A percentile compares a stretch with the other conserved stretches of the same genome.
phyloP scores from a whole-genome alignment of 441 rosid genomes.

The Syzygium syzygioides region DNA sequence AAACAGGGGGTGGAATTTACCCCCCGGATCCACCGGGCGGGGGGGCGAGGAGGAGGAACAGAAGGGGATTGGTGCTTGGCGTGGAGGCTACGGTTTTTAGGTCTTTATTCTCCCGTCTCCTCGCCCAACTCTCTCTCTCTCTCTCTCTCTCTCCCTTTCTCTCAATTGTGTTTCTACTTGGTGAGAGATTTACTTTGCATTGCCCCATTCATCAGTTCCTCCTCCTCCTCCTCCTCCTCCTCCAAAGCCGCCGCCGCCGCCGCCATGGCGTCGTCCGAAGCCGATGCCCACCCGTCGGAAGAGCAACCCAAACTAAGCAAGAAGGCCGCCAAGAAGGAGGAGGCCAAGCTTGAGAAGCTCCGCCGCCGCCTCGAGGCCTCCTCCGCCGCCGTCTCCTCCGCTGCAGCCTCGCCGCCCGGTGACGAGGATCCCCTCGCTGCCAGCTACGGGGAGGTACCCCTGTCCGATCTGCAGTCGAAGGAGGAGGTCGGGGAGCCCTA shows the following conservation, averaged over 20 bases:
- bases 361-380: constrained; percentile 64
- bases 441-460: constrained; percentile 66
- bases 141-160: no score
- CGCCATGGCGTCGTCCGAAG: neutral
- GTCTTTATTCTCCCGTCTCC: neutral
- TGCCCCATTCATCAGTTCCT: no score
- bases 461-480: constrained; percentile 51
- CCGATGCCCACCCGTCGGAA: neutral
- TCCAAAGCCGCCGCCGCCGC: neutral
- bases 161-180: no score
- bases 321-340: constrained; percentile 85
- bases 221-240: neutral
- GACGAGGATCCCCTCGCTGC: constrained; percentile 36
- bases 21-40: neutral
- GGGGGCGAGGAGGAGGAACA: accelerated
- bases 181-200: no score
- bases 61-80: neutral
- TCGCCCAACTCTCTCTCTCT: neutral
- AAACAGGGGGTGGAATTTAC: neutral
- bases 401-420: neutral
- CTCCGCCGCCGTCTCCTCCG: constrained; percentile 8
- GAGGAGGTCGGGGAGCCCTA: constrained; percentile 30
- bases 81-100: neutral
- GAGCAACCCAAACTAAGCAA: constrained; percentile 29
- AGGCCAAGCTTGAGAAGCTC: constrained; percentile 68